These are phyloP conservation scores for Alternaria novae-zelandiae DNA, from an alignment of 2,329 filamentous ascomycete genomes.

Conservation along the genomic window DNA sequence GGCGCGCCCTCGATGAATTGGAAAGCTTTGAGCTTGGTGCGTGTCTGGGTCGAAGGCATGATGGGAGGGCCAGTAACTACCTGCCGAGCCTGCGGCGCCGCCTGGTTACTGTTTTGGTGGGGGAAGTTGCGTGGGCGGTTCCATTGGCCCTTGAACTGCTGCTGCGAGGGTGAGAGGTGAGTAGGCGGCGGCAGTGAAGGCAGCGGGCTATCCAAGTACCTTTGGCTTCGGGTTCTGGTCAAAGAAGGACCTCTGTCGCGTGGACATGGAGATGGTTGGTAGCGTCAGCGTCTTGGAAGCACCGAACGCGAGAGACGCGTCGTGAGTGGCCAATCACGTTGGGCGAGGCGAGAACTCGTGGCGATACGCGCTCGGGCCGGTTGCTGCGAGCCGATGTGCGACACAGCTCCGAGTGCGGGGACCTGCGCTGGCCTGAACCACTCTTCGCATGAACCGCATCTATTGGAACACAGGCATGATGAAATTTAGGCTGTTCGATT, in stretches of 20 bases:
- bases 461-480: neutral
- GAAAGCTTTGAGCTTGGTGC: conserved; percentile 62
- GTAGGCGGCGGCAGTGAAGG: neutral
- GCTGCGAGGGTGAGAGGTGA: conserved; percentile 20
- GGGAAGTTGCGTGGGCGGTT: conserved; percentile 40
- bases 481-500: neutral
- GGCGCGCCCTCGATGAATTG: conserved; percentile 55
- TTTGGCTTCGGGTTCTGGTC: conserved; percentile 54
- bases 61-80: conserved; percentile 50
- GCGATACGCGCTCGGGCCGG: neutral
- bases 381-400: neutral
- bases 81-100: conserved; percentile 39
- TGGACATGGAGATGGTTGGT: conserved; percentile 48
- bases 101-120: conserved; percentile 31
- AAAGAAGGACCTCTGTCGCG: conserved; percentile 60
- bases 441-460: neutral
- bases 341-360: conserved; percentile 10
- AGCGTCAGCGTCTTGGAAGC: conserved; percentile 4
- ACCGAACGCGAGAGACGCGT: conserved; percentile 22
- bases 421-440: conserved; percentile 4
- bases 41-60: conserved; percentile 59
- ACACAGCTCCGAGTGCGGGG: neutral
- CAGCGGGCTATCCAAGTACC: conserved; percentile 31
- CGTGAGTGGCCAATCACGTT: conserved; percentile 13
- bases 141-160: conserved; percentile 46